Evolutionary conservation across 352 stramenopile genomes (phyloP).

Genomic region (Globisporangium carolinianum): DNA sequence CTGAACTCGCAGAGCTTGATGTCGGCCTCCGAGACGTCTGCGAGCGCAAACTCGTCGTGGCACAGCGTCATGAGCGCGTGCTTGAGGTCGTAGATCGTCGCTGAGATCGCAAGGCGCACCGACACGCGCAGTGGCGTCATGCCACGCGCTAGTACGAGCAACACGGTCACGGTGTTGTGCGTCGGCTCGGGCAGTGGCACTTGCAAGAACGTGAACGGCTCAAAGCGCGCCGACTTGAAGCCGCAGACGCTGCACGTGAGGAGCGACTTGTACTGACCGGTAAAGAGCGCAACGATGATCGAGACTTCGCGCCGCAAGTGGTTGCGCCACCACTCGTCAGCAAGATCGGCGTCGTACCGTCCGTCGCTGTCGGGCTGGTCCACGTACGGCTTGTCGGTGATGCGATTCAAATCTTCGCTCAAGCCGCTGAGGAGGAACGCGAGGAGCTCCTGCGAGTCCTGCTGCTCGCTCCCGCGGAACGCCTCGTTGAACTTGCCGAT

Average conservation of each 20-base stretch:
- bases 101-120: constrained; percentile 70
- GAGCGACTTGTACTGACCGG: constrained; percentile 98
- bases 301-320: constrained; percentile 97
- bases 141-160: constrained; percentile 66
- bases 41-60: constrained; percentile 61
- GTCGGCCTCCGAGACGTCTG: constrained; percentile 54
- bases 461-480: constrained; percentile 96
- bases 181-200: constrained; percentile 83
- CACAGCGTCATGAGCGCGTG: constrained; percentile 79
- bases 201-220: constrained; percentile 90
- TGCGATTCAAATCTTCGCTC: constrained; percentile 98
- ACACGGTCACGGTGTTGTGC: constrained; percentile 76
- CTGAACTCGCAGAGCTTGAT: constrained; percentile 86
- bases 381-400: constrained; percentile 95
- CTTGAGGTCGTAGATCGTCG: constrained; percentile 84
- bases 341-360: constrained; percentile 95
- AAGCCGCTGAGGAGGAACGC: constrained; percentile 95
- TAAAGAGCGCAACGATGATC: constrained; percentile 99
- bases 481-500: constrained; percentile 94
- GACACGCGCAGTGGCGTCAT: constrained; percentile 78
- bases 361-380: constrained; percentile 97
- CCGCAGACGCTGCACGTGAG: constrained; percentile 94
- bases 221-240: constrained; percentile 92
- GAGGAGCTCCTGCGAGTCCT: constrained; percentile 97
- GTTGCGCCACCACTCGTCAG: constrained; percentile 99